Base-by-base conservation (phyloP, 805 yeast genomes). In the Ogataea siamensis region DNA sequence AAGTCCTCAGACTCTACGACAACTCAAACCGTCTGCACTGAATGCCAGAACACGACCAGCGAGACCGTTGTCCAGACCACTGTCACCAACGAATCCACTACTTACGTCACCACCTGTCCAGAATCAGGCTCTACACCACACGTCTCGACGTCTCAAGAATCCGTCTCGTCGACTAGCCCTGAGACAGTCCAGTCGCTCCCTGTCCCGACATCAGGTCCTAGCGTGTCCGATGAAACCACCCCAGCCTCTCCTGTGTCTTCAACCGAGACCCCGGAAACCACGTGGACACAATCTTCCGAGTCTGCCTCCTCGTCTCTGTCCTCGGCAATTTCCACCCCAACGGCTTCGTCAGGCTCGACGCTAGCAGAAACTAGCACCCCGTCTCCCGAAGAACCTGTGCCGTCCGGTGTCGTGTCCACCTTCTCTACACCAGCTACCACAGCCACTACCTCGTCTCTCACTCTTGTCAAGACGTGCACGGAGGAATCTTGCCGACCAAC, bases 61-160 rank as follows among this genome's bases (percentile, higher is more conserved):
- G 19, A 27, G 12, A 6, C 29, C n/a, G 18, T 27, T 12, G 34
- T 30, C 17, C n/a, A 30, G 23, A 30, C 34, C 8, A 20, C 34
- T 7, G 34, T 21, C 10, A 16, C 25, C 18, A 20, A 16, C 16
- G 20, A 15, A 5, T 17, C 28, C 5, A 35, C 39, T 4, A 26
- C 10, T 3, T 35, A 35, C 21, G 29, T 28, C 28, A 35, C 39
- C 3, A 28, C 34, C 17, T 36, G 34, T 26, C 22, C 39, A 16
- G 39, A 28, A 12, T 25, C 42, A 6, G 26, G 21, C 21, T n/a
- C n/a, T n/a, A n/a, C n/a, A n/a, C n/a, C n/a, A n/a, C n/a, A n/a
- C n/a, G n/a, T n/a, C n/a, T n/a, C n/a, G n/a, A n/a, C n/a, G n/a
- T n/a, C n/a, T n/a, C n/a, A n/a, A n/a, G n/a, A n/a, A n/a, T n/a